Conservation (phyloP, 768 basidiomycete genomes). For the Polyporus arcularius region DNA sequence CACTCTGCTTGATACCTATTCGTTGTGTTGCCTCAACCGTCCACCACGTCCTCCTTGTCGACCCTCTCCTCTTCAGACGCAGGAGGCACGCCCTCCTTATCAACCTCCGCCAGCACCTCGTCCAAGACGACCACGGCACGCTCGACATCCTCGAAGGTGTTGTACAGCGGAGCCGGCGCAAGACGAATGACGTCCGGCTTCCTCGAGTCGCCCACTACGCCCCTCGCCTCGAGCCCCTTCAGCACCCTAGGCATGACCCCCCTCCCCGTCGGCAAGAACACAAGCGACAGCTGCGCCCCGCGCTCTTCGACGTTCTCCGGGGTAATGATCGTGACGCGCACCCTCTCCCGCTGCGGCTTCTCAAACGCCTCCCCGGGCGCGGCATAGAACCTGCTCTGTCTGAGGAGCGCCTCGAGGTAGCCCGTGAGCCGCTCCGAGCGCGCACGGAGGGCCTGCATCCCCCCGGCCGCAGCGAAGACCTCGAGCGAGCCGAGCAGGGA, state of each 20-base stretch:
- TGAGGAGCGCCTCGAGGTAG: constrained; percentile 66
- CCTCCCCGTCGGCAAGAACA: constrained; percentile 65
- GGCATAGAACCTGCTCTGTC: constrained; percentile 64
- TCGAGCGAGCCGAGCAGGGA: constrained; percentile 83
- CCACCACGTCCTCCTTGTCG: neutral
- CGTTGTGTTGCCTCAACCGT: neutral
- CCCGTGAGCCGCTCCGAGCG: constrained; percentile 74
- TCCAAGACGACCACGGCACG: constrained; percentile 67
- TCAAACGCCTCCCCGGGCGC: constrained; percentile 28
- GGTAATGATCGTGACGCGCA: constrained; percentile 91
- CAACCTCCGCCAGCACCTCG: constrained; percentile 46
- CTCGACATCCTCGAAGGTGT: constrained; percentile 76
- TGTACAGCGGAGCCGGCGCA: constrained; percentile 87
- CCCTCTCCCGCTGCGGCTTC: constrained; percentile 9
- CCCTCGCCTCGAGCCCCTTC: constrained; percentile 56
- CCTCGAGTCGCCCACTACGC: constrained; percentile 92
- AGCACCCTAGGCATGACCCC: constrained; percentile 74
- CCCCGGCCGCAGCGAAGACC: constrained; percentile 76
- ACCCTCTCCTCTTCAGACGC: neutral
- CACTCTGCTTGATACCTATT: neutral
- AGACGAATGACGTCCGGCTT: constrained; percentile 91
- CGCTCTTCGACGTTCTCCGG: constrained; percentile 66
- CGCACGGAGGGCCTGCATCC: constrained; percentile 65
- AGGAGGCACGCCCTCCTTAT: constrained; percentile 13
- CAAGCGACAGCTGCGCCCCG: constrained; percentile 86